phyloP scores from a whole-genome alignment of 306 rosid genomes.

The Begonia loranthoides region DNA sequence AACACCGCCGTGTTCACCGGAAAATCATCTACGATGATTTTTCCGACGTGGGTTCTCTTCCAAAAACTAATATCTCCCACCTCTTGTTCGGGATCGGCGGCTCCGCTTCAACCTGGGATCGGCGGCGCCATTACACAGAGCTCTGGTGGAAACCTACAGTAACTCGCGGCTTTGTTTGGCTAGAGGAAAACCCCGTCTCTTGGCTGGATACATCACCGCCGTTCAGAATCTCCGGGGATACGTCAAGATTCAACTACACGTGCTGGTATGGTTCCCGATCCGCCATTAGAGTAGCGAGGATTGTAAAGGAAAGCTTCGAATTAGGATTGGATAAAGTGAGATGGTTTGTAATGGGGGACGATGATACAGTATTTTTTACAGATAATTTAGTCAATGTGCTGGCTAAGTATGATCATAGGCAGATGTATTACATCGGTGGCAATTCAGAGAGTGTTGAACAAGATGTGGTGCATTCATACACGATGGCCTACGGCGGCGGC shows the following conservation, averaged over 20 bases:
- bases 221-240: slow-evolving; percentile 30
- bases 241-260: slow-evolving; percentile 44
- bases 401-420: slow-evolving; percentile 53
- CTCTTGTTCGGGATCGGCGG: slow-evolving; percentile 59
- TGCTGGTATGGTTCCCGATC: slow-evolving; percentile 53
- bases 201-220: slow-evolving; percentile 37
- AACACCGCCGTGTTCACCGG: slow-evolving; percentile 1
- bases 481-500: slow-evolving; percentile 64
- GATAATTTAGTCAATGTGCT: slow-evolving; percentile 42
- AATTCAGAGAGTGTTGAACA: slow-evolving; percentile 78
- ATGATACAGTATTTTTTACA: slow-evolving; percentile 57
- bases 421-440: slow-evolving; percentile 71
- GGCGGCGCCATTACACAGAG: slow-evolving; percentile 37
- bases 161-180: slow-evolving; percentile 60
- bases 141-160: slow-evolving; percentile 45
- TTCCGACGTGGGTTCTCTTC: neutral
- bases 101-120: slow-evolving; percentile 33
- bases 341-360: slow-evolving; percentile 88
- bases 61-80: slow-evolving; percentile 44
- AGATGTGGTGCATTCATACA: slow-evolving; percentile 33
- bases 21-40: neutral
- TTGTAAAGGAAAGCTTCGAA: slow-evolving; percentile 63
- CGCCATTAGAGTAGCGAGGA: slow-evolving; percentile 49
- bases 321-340: slow-evolving; percentile 39
- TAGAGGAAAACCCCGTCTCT: slow-evolving; percentile 22